A percentile compares a stretch with the other conserved stretches of the same genome.
Conservation (phyloP, 352 stramenopile genomes). For the Pythium graminicola region DNA sequence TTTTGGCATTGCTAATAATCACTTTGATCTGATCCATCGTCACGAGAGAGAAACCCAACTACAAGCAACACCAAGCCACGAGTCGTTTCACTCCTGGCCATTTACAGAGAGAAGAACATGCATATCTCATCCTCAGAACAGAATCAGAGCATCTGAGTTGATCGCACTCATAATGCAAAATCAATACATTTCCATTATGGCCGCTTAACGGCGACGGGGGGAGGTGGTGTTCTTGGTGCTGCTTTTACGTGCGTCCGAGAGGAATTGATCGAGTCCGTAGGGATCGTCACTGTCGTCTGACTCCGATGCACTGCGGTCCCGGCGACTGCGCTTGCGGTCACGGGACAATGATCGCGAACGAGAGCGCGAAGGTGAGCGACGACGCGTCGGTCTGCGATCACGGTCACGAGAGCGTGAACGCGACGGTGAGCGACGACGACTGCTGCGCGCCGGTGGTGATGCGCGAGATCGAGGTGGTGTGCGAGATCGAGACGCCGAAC, state of each 20-base stretch:
- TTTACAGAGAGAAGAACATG: background rate
- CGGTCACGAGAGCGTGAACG: constrained; percentile 12
- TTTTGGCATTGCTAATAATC: constrained; percentile 58
- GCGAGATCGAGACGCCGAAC: constrained; percentile 24
- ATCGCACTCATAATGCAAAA: too few relatives aligned
- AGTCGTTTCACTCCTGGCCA: constrained; percentile 17
- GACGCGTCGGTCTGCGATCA: constrained; percentile 5
- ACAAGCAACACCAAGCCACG: too few relatives aligned
- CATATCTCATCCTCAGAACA: constrained; percentile 17
- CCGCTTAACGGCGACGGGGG: constrained; percentile 5
- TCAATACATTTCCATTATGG: constrained; percentile 3
- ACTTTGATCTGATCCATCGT: constrained; percentile 74
- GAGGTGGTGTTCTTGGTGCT: constrained; percentile 18
- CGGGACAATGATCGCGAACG: constrained; percentile 25
- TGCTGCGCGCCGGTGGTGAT: constrained; percentile 7
- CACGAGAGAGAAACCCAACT: too few relatives aligned
- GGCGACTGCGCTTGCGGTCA: constrained; percentile 46
- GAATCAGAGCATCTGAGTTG: background rate
- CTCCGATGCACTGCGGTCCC: constrained; percentile 36
- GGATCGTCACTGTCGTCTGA: constrained; percentile 65
- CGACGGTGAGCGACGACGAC: constrained; percentile 20
- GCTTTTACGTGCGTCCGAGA: constrained; percentile 57
- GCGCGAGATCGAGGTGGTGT: constrained; percentile 20
- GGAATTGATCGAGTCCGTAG: constrained; percentile 80
- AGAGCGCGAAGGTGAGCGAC: constrained; percentile 34